Base-by-base conservation (phyloP, 176 grass and related monocot species). In the Coix lacrymajobi region DNA sequence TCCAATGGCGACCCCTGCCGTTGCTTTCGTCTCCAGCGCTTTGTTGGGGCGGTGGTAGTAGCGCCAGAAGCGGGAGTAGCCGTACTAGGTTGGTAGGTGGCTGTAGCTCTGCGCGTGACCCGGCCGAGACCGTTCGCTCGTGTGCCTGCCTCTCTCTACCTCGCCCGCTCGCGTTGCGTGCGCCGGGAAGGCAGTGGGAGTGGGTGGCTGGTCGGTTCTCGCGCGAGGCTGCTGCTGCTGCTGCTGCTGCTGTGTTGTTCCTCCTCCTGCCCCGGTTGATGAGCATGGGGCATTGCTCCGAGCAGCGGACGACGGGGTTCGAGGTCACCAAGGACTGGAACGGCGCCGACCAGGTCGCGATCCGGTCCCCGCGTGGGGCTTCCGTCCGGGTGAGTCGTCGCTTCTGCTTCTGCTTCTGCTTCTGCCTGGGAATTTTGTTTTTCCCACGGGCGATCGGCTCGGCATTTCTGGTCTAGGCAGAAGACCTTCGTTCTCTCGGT, bases 281-380 rank as follows among this genome's bases (percentile, higher is more conserved):
- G 88, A 87, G 78, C 81, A 91, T 91, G 89, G 89, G 80, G 65
- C 85, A 87, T 77, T 83, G 43, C 29, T 65, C 85, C 32, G 67
- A 48, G 84, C 82, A 73, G 80, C 87, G 58, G 63, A 64, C 73
- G 63, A 64, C 73, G 45, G 84, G 75, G 7, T 88, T 90, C 78
- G 89, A 94, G 84, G 84, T 92, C 8, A 81, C 74, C 37, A 94
- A 94, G 72, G 89, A 90, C 63, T 83, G 81, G 87, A 94, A 88
- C 84, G 89, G 89, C 57, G 78, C 82, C 66, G 85, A 86, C 77
- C 89, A 94, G 73, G 84, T 94, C 20, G 41, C 79, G 36, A 88
- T 94, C 84, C 75, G 81, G 77, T 88, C 86, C 70, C 81, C 87
- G 0, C 80, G 72, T 16, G 92, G 92, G 38, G 89, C 92, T 69